Percentiles rank a stretch among this genome's conserved stretches.
Conservation (phyloP, 345 rosid species). For the Heritiera littoralis region DNA sequence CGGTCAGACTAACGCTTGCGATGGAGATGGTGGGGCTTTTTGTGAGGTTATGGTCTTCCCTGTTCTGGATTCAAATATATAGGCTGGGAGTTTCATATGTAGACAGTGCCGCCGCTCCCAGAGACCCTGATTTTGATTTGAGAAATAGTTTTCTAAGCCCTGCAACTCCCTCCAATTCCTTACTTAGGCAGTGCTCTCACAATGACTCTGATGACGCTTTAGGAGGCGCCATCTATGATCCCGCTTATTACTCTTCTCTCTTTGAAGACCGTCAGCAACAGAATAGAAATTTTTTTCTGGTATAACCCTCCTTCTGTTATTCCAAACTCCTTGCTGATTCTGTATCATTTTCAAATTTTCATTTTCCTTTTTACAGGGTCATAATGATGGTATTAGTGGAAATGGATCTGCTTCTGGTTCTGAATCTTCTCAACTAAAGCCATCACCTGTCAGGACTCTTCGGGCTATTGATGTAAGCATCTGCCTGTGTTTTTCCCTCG, state of each 20-base stretch:
- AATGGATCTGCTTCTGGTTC: constrained; percentile 50
- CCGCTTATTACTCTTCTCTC: constrained; percentile 60
- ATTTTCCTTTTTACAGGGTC: constrained; percentile 33
- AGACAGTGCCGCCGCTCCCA: constrained; percentile 35
- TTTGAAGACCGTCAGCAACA: constrained; percentile 55
- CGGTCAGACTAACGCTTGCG: constrained; percentile 74
- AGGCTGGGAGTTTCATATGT: constrained; percentile 67
- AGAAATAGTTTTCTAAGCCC: constrained; percentile 75
- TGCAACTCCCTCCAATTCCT: constrained; percentile 31
- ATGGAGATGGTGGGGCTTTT: constrained; percentile 81
- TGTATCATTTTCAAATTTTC: not conserved
- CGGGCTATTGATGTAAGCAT: constrained; percentile 50
- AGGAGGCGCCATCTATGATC: constrained; percentile 68
- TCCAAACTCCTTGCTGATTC: not conserved
- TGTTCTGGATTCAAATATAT: constrained; percentile 93
- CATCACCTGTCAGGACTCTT: constrained; percentile 44
- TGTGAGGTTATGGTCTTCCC: constrained; percentile 73
- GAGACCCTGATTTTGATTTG: constrained; percentile 57
- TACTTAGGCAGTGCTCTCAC: constrained; percentile 16
- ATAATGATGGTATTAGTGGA: constrained; percentile 36
- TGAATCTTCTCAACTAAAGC: constrained; percentile 54
- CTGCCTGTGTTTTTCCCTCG: not conserved
- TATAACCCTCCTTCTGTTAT: constrained; percentile 12
- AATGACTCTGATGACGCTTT: constrained; percentile 53
- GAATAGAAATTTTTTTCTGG: constrained; percentile 37